Evolutionary conservation across 176 grass and related monocot species (phyloP).

Genomic region (Cymbopogon citratus): DNA sequence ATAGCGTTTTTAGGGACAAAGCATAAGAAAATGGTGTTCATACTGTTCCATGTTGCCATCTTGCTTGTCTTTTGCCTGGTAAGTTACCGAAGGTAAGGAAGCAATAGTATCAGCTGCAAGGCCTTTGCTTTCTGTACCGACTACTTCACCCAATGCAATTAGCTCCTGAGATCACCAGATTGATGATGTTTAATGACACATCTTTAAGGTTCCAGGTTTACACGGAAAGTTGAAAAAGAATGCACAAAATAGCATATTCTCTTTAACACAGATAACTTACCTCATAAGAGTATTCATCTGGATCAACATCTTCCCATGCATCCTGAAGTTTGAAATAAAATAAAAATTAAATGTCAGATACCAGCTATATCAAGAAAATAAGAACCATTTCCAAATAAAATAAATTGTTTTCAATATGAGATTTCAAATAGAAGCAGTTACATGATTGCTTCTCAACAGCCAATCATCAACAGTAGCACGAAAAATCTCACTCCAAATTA

Average conservation of each 20-base stretch:
- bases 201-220: background rate
- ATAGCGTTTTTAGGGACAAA: background rate
- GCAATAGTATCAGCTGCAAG: slow-evolving; percentile 62
- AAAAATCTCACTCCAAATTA: background rate
- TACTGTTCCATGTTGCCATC: slow-evolving; percentile 87
- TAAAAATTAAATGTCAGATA: slow-evolving; percentile 6
- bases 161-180: slow-evolving; percentile 60
- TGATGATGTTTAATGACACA: background rate
- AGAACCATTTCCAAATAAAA: background rate
- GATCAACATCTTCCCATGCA: slow-evolving; percentile 93
- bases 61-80: slow-evolving; percentile 62
- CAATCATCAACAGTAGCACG: background rate
- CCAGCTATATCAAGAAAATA: background rate
- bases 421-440: background rate
- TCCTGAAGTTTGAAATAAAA: slow-evolving; percentile 44
- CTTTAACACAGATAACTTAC: slow-evolving; percentile 26
- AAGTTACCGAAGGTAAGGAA: slow-evolving; percentile 70
- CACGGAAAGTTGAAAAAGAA: background rate
- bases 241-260: background rate
- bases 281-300: slow-evolving; percentile 90
- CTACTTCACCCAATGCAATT: slow-evolving; percentile 77
- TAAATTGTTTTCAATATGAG: background rate
- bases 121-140: slow-evolving; percentile 85
- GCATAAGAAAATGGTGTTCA: slow-evolving; percentile 1
- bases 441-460: background rate